Percentiles rank a stretch among this genome's conserved stretches.
Conservation (phyloP, 2,329 filamentous ascomycete species). For the Dactylellina parvicollis region DNA sequence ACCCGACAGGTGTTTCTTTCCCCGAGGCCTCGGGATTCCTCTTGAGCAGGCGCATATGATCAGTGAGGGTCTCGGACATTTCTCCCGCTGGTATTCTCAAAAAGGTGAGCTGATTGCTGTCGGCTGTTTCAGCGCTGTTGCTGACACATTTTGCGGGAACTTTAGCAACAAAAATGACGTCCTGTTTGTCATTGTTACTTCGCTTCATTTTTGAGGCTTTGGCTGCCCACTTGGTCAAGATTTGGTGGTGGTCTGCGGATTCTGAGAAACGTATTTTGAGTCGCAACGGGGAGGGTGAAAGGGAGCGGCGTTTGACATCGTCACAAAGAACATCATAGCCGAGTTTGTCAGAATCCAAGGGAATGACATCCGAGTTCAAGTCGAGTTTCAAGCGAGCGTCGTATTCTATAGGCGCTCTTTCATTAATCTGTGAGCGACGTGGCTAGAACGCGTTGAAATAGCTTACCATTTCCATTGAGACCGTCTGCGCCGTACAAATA, state of each 20-base stretch:
- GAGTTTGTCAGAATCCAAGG: constrained; percentile 4
- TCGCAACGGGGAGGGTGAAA: background rate
- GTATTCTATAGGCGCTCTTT: background rate
- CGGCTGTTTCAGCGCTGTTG: constrained; percentile 3
- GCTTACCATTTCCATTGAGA: background rate
- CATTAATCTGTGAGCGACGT: no score
- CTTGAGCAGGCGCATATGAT: constrained; percentile 7
- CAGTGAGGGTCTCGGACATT: constrained; percentile 6
- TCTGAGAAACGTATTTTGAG: constrained; percentile 7
- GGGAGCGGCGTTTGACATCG: background rate
- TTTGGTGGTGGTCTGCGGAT: constrained; percentile 7
- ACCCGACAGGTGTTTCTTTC: constrained; percentile 9
- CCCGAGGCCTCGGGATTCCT: background rate
- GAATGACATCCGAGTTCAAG: constrained; percentile 9
- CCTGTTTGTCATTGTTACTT: background rate
- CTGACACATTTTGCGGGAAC: constrained; percentile 11
- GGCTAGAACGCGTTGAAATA: no score
- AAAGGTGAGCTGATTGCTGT: constrained; percentile 14
- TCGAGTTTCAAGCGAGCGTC: constrained; percentile 12
- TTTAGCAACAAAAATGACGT: constrained; percentile 10
- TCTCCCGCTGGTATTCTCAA: background rate
- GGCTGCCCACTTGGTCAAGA: background rate
- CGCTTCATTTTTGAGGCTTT: constrained; percentile 4
- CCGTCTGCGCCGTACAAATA: constrained; percentile 5
- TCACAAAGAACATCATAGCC: constrained; percentile 14